These are phyloP conservation scores for Neckera pumila DNA, from an alignment of 225 moss, liverwort and hornwort species.

Conservation along the genomic window DNA sequence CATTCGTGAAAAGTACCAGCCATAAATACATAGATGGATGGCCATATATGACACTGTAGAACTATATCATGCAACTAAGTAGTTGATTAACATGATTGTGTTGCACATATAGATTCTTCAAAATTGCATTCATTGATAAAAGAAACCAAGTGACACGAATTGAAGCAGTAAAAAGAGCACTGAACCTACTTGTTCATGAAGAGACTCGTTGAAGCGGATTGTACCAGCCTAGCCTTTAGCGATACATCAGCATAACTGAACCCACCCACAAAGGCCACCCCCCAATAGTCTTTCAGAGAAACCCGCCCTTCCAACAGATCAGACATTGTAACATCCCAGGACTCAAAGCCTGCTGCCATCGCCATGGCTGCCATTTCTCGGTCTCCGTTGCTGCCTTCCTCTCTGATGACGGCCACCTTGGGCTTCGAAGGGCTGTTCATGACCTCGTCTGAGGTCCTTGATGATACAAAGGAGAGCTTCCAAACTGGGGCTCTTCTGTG, in stretches of 20 bases:
- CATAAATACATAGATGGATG: no score
- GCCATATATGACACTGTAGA: no score
- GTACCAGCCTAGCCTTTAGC: conserved; percentile 98
- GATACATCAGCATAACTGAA: conserved; percentile 93
- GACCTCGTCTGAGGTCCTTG: conserved; percentile 41
- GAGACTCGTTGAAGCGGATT: conserved; percentile 63
- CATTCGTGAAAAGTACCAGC: no score
- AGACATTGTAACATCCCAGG: conserved; percentile 93
- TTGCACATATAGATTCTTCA: no score
- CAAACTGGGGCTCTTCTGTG: conserved; percentile 49
- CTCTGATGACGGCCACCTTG: conserved; percentile 84
- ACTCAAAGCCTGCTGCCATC: conserved; percentile 79
- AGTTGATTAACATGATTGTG: no score
- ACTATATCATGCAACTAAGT: no score
- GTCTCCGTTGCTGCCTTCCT: conserved; percentile 97
- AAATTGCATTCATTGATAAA: no score
- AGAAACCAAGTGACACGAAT: no score
- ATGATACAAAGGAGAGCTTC: conserved; percentile 72
- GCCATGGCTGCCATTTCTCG: conserved; percentile 95
- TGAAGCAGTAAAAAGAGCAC: neutral
- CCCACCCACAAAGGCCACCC: conserved; percentile 81
- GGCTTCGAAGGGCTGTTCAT: conserved; percentile 44
- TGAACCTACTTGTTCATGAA: conserved; percentile 49
- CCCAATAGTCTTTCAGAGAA: conserved; percentile 45
- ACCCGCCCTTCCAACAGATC: conserved; percentile 61